A percentile compares a stretch with the other conserved stretches of the same genome.
Evolutionary conservation across 495 filamentous ascomycete genomes (phyloP).

Genomic region (Penicillium roqueforti): DNA sequence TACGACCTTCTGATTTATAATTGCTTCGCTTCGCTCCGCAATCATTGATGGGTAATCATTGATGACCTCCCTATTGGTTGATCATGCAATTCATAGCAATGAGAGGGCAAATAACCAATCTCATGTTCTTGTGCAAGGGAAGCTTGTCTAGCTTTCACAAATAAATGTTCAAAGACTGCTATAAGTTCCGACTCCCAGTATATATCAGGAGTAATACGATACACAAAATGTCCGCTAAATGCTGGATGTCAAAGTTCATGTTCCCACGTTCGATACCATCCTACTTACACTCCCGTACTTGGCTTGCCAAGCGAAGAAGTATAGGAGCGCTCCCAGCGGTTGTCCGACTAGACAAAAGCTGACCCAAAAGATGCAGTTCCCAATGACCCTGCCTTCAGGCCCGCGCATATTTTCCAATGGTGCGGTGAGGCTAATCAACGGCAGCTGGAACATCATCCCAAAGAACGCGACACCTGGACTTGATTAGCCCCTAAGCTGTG

Average conservation of each 20-base stretch:
- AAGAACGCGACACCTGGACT: constrained; percentile 75
- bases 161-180: background rate
- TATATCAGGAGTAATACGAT: background rate
- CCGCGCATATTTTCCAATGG: constrained; percentile 75
- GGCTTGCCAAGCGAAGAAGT: constrained; percentile 98
- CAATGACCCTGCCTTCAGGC: constrained; percentile 66
- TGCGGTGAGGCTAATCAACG: constrained; percentile 74
- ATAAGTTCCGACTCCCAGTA: background rate
- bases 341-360: constrained; percentile 92
- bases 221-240: background rate
- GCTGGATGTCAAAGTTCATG: background rate
- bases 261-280: constrained; percentile 4
- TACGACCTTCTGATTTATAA: no score
- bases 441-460: constrained; percentile 91
- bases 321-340: constrained; percentile 81
- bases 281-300: constrained; percentile 80
- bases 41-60: no score
- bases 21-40: no score
- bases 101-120: background rate
- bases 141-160: background rate
- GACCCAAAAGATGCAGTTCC: constrained; percentile 94
- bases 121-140: background rate
- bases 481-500: constrained; percentile 8
- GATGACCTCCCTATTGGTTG: no score
- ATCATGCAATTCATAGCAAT: background rate